Evolutionary conservation across 2,329 filamentous ascomycete genomes (phyloP).

Genomic region (Alternaria novae-zelandiae): DNA sequence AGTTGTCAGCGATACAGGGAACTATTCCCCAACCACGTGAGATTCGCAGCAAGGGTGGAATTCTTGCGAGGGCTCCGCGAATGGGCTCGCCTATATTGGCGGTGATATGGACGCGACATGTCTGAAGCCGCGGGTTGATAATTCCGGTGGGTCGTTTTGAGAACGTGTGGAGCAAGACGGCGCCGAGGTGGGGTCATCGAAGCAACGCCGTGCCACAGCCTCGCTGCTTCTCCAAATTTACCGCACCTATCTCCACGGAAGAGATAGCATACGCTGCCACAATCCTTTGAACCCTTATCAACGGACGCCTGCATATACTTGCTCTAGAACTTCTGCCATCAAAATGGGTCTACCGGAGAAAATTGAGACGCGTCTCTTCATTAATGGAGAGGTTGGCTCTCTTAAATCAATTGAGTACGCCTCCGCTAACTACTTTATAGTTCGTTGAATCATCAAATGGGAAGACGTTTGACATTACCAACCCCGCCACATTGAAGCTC

Average conservation of each 20-base stretch:
- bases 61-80: slow-evolving; percentile 16
- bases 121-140: slow-evolving; percentile 26
- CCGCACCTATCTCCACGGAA: not conserved
- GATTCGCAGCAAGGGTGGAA: slow-evolving; percentile 8
- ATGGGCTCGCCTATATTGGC: slow-evolving; percentile 15
- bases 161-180: slow-evolving; percentile 8
- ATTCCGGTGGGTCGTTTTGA: slow-evolving; percentile 23
- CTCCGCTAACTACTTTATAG: slow-evolving; percentile 20
- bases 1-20: not conserved
- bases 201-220: not conserved
- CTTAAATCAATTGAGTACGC: not conserved
- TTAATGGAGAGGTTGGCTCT: slow-evolving; percentile 40
- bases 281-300: not conserved
- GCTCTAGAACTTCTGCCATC: not conserved
- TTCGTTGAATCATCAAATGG: slow-evolving; percentile 41
- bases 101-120: slow-evolving; percentile 21
- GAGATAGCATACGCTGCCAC: not conserved
- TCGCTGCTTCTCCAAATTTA: not conserved
- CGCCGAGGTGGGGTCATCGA: slow-evolving; percentile 21
- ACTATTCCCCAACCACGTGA: slow-evolving; percentile 16
- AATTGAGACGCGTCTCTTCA: slow-evolving; percentile 45
- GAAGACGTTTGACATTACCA: slow-evolving; percentile 69
- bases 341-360: slow-evolving; percentile 37
- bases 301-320: not conserved
- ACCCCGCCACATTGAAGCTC: slow-evolving; percentile 82